Percentiles rank a stretch among this genome's conserved stretches.
Evolutionary conservation across 2,329 filamentous ascomycete species (phyloP).

Genomic region (Penicillium verrucosum): DNA sequence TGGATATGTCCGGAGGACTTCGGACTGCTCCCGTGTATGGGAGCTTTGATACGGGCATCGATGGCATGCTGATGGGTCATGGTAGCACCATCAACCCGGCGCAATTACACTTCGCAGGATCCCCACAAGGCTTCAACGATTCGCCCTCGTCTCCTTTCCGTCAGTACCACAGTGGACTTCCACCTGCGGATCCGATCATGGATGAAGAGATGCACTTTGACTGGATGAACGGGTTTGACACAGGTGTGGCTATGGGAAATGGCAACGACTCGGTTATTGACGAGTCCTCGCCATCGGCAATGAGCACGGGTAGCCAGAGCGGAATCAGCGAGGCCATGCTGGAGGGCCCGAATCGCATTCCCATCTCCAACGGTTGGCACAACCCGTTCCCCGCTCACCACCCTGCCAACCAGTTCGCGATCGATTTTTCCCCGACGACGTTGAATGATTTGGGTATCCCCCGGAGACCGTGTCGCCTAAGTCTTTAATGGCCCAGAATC

Average conservation of each 20-base stretch:
- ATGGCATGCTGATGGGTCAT: conserved; percentile 65
- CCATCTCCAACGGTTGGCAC: conserved; percentile 62
- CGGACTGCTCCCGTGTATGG: conserved; percentile 76
- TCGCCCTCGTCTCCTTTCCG: conserved; percentile 42
- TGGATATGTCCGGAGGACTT: conserved; percentile 66
- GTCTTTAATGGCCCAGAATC: conserved; percentile 66
- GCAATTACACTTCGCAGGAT: conserved; percentile 78
- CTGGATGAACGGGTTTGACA: conserved; percentile 80
- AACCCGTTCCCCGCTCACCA: conserved; percentile 66
- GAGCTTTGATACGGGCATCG: conserved; percentile 68
- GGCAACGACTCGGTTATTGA: conserved; percentile 78
- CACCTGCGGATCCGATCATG: conserved; percentile 54
- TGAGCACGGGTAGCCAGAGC: conserved; percentile 91
- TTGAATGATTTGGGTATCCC: conserved; percentile 72
- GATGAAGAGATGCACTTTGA: conserved; percentile 73
- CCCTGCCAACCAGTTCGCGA: conserved; percentile 63
- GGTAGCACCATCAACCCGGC: conserved; percentile 61
- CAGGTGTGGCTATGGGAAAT: conserved; percentile 67
- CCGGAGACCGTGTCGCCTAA: conserved; percentile 74
- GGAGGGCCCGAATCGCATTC: conserved; percentile 67
- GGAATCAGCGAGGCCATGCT: conserved; percentile 77
- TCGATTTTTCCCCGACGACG: conserved; percentile 70
- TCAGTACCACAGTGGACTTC: conserved; percentile 52
- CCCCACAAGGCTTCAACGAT: conserved; percentile 55
- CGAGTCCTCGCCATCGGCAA: conserved; percentile 90